These are phyloP conservation scores for Xylaria nigripes DNA, from an alignment of 495 filamentous ascomycete genomes.

Conservation along the genomic window DNA sequence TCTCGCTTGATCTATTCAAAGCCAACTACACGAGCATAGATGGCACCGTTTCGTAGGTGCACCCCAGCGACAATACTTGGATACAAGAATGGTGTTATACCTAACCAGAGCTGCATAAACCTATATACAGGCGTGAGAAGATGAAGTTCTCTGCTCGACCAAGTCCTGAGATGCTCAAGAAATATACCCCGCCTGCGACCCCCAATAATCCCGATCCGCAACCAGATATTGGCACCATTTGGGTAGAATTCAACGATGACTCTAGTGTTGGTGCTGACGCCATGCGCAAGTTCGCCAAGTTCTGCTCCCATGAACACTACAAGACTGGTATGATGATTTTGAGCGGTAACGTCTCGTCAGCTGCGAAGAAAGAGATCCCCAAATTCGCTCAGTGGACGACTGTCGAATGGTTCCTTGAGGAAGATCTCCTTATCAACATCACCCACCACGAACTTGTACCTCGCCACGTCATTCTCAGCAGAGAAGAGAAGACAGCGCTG, in stretches of 20 bases:
- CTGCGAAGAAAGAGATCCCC: slow-evolving; percentile 76
- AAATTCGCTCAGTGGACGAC: slow-evolving; percentile 58
- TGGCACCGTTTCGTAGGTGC: slow-evolving; percentile 61
- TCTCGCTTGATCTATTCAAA: slow-evolving; percentile 70
- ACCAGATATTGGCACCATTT: slow-evolving; percentile 75
- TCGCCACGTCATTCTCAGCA: slow-evolving; percentile 80
- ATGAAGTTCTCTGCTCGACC: slow-evolving; percentile 85
- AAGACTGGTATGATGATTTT: slow-evolving; percentile 85
- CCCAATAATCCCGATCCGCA: slow-evolving; percentile 54
- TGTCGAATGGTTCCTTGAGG: slow-evolving; percentile 91
- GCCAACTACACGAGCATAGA: slow-evolving; percentile 55
- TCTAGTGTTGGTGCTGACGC: slow-evolving; percentile 77
- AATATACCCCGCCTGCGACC: slow-evolving; percentile 64
- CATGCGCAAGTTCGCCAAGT: slow-evolving; percentile 78
- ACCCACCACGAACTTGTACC: slow-evolving; percentile 96
- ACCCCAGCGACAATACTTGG: not conserved
- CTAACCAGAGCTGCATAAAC: slow-evolving; percentile 24
- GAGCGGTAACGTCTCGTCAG: slow-evolving; percentile 67
- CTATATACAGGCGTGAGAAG: slow-evolving; percentile 54
- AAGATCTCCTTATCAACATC: slow-evolving; percentile 95
- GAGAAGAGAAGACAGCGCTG: slow-evolving; percentile 77
- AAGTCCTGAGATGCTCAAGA: slow-evolving; percentile 69
- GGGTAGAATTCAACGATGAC: slow-evolving; percentile 79
- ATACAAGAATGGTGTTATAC: not conserved
- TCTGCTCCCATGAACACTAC: slow-evolving; percentile 67